Evolutionary conservation across 129 eudicot species (phyloP).

Genomic region (Rutidosis leptorrhynchoides): DNA sequence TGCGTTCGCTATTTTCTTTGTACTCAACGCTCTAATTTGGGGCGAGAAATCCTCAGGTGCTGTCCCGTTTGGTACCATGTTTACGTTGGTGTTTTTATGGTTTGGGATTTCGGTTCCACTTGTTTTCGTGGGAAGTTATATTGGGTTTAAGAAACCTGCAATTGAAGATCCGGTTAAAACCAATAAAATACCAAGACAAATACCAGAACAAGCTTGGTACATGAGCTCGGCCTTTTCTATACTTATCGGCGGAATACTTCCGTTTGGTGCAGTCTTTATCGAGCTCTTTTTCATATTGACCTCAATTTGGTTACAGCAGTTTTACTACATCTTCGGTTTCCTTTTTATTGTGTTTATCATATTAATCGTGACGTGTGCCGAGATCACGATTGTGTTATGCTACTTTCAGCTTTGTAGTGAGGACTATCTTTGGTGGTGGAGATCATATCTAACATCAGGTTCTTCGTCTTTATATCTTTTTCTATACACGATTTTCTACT

Average conservation of each 20-base stretch:
- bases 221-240: constrained; percentile 72
- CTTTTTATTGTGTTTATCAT: constrained; percentile 66
- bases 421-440: constrained; percentile 84
- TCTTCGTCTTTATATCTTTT: constrained; percentile 70
- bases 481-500: constrained; percentile 57
- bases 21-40: constrained; percentile 60
- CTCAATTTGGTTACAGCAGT: constrained; percentile 71
- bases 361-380: constrained; percentile 60
- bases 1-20: constrained; percentile 50
- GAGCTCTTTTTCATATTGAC: constrained; percentile 76
- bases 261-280: constrained; percentile 65
- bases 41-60: constrained; percentile 76
- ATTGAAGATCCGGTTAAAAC: constrained; percentile 73
- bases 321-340: constrained; percentile 68
- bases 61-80: constrained; percentile 79
- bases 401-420: constrained; percentile 82
- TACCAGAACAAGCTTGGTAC: constrained; percentile 81
- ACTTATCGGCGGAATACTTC: constrained; percentile 68
- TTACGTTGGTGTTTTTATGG: constrained; percentile 62
- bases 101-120: constrained; percentile 77
- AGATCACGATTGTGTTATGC: constrained; percentile 69
- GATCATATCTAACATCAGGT: constrained; percentile 65
- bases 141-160: constrained; percentile 57
- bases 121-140: constrained; percentile 62
- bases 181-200: constrained; percentile 69